phyloP scores from a whole-genome alignment of 2,329 filamentous ascomycete species.

The Pseudogymnoascus sp. region DNA sequence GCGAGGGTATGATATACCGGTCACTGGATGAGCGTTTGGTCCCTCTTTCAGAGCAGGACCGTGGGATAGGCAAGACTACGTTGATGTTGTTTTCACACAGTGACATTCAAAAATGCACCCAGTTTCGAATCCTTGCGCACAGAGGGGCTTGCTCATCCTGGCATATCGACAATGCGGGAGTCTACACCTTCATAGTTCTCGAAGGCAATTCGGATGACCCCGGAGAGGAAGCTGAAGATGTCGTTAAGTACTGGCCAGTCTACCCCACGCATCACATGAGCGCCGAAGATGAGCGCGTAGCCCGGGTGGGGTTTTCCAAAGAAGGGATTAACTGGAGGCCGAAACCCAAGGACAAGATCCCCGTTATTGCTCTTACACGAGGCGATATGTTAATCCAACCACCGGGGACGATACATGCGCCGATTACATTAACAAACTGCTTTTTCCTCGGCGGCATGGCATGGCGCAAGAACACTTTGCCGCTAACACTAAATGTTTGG shows the following conservation, averaged over 20 bases:
- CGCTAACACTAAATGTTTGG: slow-evolving; percentile 2
- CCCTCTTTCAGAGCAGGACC: background rate
- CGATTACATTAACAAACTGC: slow-evolving; percentile 11
- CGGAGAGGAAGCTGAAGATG: slow-evolving; percentile 8
- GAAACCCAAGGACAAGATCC: slow-evolving; percentile 2
- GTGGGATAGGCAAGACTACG: slow-evolving; percentile 5
- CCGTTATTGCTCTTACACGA: slow-evolving; percentile 8
- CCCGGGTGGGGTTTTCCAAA: background rate
- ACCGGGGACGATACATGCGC: slow-evolving; percentile 11
- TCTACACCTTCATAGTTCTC: slow-evolving; percentile 9
- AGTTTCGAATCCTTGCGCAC: slow-evolving; percentile 12
- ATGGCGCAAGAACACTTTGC: background rate
- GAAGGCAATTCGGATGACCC: slow-evolving; percentile 1
- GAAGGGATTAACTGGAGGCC: slow-evolving; percentile 11
- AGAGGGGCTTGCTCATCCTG: slow-evolving; percentile 10
- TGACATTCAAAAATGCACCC: slow-evolving; percentile 11
- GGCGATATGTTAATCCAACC: slow-evolving; percentile 11
- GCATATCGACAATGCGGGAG: slow-evolving; percentile 11
- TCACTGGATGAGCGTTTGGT: background rate
- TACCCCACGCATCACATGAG: slow-evolving; percentile 1
- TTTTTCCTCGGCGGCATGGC: slow-evolving; percentile 11
- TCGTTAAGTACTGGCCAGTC: slow-evolving; percentile 13
- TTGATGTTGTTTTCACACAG: background rate
- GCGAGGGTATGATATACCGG: slow-evolving; percentile 5
- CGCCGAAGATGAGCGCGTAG: background rate